A percentile compares a stretch with the other conserved stretches of the same genome.
Evolutionary conservation across 139 green algal species (phyloP).

Genomic region (Medakamo hakoo): DNA sequence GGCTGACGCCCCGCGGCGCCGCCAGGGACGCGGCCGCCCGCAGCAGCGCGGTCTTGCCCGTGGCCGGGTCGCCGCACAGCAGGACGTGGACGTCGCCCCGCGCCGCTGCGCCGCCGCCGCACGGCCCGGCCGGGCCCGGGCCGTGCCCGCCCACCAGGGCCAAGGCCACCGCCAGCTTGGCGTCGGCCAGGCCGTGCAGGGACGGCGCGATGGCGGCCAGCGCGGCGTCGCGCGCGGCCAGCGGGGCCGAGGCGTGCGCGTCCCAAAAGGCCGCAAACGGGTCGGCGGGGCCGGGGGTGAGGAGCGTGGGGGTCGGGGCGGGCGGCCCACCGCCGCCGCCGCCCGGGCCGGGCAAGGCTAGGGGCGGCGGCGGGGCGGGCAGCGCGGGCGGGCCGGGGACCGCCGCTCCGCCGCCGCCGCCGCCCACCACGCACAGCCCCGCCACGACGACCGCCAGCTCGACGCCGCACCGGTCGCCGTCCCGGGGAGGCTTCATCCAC

Average conservation of each 20-base stretch:
- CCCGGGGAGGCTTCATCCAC: too few relatives aligned
- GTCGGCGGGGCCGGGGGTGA: too few relatives aligned
- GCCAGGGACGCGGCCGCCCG: constrained; percentile 48
- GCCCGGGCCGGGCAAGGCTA: too few relatives aligned
- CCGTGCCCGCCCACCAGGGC: constrained; percentile 69
- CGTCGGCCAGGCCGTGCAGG: constrained; percentile 44
- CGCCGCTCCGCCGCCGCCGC: too few relatives aligned
- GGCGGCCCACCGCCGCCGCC: too few relatives aligned
- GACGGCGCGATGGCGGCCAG: constrained; percentile 16
- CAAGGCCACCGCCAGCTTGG: constrained; percentile 64
- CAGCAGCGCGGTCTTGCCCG: constrained; percentile 65
- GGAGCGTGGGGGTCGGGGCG: not conserved
- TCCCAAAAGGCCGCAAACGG: not conserved
- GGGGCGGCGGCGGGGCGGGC: too few relatives aligned
- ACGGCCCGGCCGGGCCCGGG: constrained; percentile 13
- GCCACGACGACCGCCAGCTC: too few relatives aligned
- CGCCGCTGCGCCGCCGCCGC: constrained; percentile 23
- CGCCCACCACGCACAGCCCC: too few relatives aligned
- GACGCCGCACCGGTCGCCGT: too few relatives aligned
- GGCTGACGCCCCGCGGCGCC: constrained; percentile 50
- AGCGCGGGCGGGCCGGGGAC: too few relatives aligned
- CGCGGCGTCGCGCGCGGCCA: not conserved
- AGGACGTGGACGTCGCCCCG: constrained; percentile 75
- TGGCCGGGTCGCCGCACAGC: constrained; percentile 79
- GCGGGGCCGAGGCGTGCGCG: too few relatives aligned